Evolutionary conservation across 2,329 filamentous ascomycete species (phyloP).

Genomic region (Pyrenophora tritici-repentis): DNA sequence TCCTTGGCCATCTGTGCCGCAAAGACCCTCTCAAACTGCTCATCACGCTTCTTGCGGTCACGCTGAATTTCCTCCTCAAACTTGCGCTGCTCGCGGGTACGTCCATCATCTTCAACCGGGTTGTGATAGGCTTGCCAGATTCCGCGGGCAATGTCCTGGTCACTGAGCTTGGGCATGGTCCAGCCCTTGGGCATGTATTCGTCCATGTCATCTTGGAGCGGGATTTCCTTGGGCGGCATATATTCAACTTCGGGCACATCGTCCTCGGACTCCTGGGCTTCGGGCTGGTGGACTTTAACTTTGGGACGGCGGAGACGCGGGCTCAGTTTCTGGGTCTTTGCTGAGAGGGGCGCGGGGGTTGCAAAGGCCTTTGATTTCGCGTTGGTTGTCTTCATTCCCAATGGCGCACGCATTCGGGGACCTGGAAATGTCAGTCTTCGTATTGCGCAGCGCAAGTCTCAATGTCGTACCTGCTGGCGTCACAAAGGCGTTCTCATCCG

Average conservation of each 20-base stretch:
- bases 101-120: slow-evolving; percentile 69
- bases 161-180: slow-evolving; percentile 57
- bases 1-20: slow-evolving; percentile 61
- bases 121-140: slow-evolving; percentile 57
- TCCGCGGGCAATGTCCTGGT: slow-evolving; percentile 59
- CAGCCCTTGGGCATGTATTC: slow-evolving; percentile 62
- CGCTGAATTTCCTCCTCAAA: slow-evolving; percentile 52
- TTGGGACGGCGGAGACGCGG: slow-evolving; percentile 59
- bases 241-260: slow-evolving; percentile 84
- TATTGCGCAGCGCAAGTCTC: background rate
- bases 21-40: slow-evolving; percentile 69
- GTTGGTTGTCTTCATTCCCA: slow-evolving; percentile 96
- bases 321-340: slow-evolving; percentile 69
- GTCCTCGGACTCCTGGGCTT: slow-evolving; percentile 58
- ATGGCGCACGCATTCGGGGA: slow-evolving; percentile 70
- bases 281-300: slow-evolving; percentile 67
- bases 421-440: slow-evolving; percentile 10
- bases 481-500: slow-evolving; percentile 68
- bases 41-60: slow-evolving; percentile 62
- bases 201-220: slow-evolving; percentile 71
- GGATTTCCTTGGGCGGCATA: slow-evolving; percentile 71
- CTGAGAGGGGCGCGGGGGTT: slow-evolving; percentile 67
- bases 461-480: slow-evolving; percentile 74
- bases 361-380: slow-evolving; percentile 75
- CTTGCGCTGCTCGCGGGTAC: slow-evolving; percentile 66